A percentile compares a stretch with the other conserved stretches of the same genome.
Evolutionary conservation across 2,329 filamentous ascomycete genomes (phyloP).

Genomic region (Colletotrichum orchidophilum): DNA sequence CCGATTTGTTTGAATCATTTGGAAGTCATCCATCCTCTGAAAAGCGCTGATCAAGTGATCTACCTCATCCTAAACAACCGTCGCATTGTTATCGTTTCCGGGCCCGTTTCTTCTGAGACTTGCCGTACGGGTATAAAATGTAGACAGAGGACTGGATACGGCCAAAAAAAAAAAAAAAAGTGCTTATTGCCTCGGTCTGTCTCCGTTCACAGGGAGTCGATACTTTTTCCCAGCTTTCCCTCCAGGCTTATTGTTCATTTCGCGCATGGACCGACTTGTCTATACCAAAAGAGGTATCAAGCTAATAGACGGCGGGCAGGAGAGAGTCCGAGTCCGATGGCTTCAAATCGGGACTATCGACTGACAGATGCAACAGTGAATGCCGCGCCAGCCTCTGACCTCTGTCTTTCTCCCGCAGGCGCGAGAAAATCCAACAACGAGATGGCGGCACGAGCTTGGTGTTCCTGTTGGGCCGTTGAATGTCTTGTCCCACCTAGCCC

Average conservation of each 20-base stretch:
- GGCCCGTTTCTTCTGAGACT: slow-evolving; percentile 21
- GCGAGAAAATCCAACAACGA: neutral
- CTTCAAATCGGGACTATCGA: neutral
- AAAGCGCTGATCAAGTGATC: neutral
- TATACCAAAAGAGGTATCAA: neutral
- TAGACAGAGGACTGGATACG: neutral
- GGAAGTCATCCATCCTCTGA: neutral
- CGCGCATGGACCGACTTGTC: neutral
- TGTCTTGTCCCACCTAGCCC: slow-evolving; percentile 1
- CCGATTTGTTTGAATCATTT: neutral
- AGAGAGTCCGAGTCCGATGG: neutral
- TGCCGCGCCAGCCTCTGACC: neutral
- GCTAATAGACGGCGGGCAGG: neutral
- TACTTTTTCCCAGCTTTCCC: neutral
- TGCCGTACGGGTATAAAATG: neutral
- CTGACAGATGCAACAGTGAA: slow-evolving; percentile 7
- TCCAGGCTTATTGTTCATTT: neutral
- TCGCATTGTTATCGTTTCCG: slow-evolving; percentile 23
- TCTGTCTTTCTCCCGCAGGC: neutral
- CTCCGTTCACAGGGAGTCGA: neutral
- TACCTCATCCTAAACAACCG: neutral
- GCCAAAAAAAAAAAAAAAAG: neutral
- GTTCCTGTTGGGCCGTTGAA: neutral
- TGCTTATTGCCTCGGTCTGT: neutral
- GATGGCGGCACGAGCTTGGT: neutral